These are phyloP conservation scores for Talaromyces amestolkiae DNA, from an alignment of 2,329 filamentous ascomycete species.

Conservation along the genomic window DNA sequence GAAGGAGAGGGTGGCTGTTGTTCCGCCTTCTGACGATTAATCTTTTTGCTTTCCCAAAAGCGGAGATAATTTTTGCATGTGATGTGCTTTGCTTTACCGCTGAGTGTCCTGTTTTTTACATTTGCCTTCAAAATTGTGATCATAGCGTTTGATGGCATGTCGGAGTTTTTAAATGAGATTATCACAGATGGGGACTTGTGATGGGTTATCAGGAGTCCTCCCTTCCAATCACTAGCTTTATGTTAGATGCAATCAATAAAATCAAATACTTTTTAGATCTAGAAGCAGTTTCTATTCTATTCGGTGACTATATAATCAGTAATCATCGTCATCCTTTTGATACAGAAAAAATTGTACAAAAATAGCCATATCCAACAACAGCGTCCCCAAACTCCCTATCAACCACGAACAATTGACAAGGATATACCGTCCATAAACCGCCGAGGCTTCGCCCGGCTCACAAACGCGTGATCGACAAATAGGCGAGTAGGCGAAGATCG, in stretches of 20 bases:
- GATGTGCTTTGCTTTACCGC: background rate
- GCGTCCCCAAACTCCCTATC: slow-evolving; percentile 80
- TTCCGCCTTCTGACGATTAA: slow-evolving; percentile 29
- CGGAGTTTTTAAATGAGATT: background rate
- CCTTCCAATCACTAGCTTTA: background rate
- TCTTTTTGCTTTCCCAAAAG: background rate
- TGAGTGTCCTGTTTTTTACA: background rate
- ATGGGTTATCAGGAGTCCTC: background rate
- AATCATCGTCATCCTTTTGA: slow-evolving; percentile 39
- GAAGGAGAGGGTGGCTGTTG: slow-evolving; percentile 62
- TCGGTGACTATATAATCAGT: background rate
- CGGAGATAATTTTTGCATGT: background rate
- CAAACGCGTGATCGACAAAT: slow-evolving; percentile 59
- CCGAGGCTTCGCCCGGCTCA: slow-evolving; percentile 60
- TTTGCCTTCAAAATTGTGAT: background rate
- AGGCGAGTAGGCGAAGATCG: slow-evolving; percentile 86
- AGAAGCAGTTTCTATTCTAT: background rate
- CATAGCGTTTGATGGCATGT: slow-evolving; percentile 5
- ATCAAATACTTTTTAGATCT: background rate
- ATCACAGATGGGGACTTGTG: background rate
- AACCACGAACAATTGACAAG: slow-evolving; percentile 90
- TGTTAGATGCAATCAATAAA: background rate
- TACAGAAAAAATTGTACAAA: slow-evolving; percentile 94
- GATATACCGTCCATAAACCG: slow-evolving; percentile 76
- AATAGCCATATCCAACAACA: slow-evolving; percentile 79